Conservation (phyloP, 169 alveolate species). For the Babesia bigemina region DNA sequence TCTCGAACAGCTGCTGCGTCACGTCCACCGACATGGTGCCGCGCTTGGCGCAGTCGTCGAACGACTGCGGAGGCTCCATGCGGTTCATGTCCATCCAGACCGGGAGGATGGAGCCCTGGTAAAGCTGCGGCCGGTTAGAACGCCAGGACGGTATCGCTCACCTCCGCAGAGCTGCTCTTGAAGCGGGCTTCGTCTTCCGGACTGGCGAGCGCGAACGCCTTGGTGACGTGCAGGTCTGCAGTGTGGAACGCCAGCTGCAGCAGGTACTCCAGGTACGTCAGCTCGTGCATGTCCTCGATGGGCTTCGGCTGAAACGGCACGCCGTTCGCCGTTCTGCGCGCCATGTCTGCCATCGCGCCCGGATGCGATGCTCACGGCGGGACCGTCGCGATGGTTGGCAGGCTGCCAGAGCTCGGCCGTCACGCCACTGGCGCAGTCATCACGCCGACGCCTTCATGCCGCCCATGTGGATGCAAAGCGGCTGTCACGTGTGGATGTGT, state of each 20-base stretch:
- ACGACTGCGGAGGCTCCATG: constrained; percentile 73
- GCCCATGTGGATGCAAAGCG: neutral
- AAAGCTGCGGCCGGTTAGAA: constrained; percentile 29
- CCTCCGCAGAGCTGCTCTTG: constrained; percentile 68
- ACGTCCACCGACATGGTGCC: constrained; percentile 31
- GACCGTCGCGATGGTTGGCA: neutral
- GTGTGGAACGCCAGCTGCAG: constrained; percentile 81
- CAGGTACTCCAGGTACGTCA: constrained; percentile 79
- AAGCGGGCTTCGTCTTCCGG: constrained; percentile 67
- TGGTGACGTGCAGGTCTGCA: constrained; percentile 80
- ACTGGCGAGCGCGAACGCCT: constrained; percentile 74
- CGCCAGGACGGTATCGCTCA: neutral
- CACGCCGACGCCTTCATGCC: neutral
- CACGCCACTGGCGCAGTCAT: neutral
- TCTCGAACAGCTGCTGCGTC: constrained; percentile 63
- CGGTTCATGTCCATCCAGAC: constrained; percentile 70
- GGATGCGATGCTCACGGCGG: neutral
- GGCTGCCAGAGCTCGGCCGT: constrained; percentile 17
- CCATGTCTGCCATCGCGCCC: constrained; percentile 5
- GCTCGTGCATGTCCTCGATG: constrained; percentile 70
- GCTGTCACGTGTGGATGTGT: neutral
- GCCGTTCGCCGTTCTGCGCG: constrained; percentile 5
- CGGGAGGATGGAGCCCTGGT: constrained; percentile 68
- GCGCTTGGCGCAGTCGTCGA: constrained; percentile 47
- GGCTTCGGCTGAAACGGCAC: constrained; percentile 62